Evolutionary conservation across 257 asterid species (phyloP), one percentile per base, ranked within the genome.

Genomic region (Striga asiatica): DNA sequence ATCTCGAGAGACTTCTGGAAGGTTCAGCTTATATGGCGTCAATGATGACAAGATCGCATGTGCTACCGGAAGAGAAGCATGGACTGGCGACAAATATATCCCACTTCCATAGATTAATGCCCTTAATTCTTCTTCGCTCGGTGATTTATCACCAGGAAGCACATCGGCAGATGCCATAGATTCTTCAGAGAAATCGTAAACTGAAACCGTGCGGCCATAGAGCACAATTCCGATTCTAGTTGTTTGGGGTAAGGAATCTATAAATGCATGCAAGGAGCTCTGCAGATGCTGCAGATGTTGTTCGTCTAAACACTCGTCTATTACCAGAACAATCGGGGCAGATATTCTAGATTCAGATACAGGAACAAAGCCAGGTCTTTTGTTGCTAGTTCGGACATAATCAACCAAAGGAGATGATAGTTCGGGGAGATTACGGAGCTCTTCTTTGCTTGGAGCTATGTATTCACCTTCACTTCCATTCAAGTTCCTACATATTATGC

Each of bases 241-340:
- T 16, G 86, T 77, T 54, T 87, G 93, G 58, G 89, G 91, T 61
- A 89, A 78, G 55, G 96, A 83, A 75, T 85, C 97, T 49, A 83
- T 79, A 74, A 89, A 89, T n/a, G 96, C 96, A 43, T 89, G 96
- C 83, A 86, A 78, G 27, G 98, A 83, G 73, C 98, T 80, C 61
- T 89, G 96, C 14, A 89, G 73, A 69, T 86, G 97, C 66, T 86
- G 96, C 29, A 89, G 75, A 62, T 89, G 96, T 59, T 84, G 84
- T 66, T 89, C 98, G 28, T 89, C 98, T 70, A 89, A 78, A 61
- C 91, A 89, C 66, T 89, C 96, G 23, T 89, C 98, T 74, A 89
- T 86, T 27, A 89, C 96, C 65, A 89, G 84, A 69, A 86, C 78
- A 63, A 81, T 52, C 5, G 95, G 96, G 47, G 94, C 95, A 0